Base-by-base conservation (phyloP, 192 early-diverging fungal genomes). In the Rhizophagus clarus region DNA sequence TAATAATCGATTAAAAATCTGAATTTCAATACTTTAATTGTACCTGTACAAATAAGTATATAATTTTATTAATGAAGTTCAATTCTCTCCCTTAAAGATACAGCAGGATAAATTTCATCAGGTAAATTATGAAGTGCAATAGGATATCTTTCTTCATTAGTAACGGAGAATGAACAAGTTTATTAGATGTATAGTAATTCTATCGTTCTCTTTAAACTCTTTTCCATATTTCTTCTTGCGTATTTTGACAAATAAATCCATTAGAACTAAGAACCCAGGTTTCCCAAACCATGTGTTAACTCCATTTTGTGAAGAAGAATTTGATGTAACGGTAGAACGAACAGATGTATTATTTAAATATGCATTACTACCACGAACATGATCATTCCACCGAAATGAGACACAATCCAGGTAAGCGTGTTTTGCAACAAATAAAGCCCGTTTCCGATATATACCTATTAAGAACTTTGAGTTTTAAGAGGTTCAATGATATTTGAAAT, bases 21-120 rank as follows among this genome's bases (percentile, higher is more conserved):
- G n/a, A n/a, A n/a, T n/a, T n/a, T n/a, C n/a, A n/a, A n/a, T n/a
- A n/a, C n/a, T n/a, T n/a, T n/a, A n/a, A n/a, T n/a, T n/a, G n/a
- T n/a, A n/a, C n/a, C n/a, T n/a, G n/a, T n/a, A n/a, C n/a, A n/a
- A n/a, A n/a, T n/a, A n/a, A n/a, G n/a, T n/a, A n/a, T n/a, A n/a
- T n/a, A n/a, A 45, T 12, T 45, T 12, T 45, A 8, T 45, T 45
- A 4, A 12, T 12, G 11, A 45, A 61, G 75, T 20, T 17, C 15
- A 63, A 76, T 76, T 26, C n/a, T 61, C 61, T 34, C 22, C 22
- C 24, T 49, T 42, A 76, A 14, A 9, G 75, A 76, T n/a, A 76
- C 61, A 3, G 75, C 75, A 10, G 75, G 75, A 76, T 76, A 64
- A 63, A 76, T 31, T 76, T 42, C 47, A 63, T 63, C 12, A n/a